Evolutionary conservation across 78 protist genomes (phyloP).

Genomic region (Isochrysis galbana): DNA sequence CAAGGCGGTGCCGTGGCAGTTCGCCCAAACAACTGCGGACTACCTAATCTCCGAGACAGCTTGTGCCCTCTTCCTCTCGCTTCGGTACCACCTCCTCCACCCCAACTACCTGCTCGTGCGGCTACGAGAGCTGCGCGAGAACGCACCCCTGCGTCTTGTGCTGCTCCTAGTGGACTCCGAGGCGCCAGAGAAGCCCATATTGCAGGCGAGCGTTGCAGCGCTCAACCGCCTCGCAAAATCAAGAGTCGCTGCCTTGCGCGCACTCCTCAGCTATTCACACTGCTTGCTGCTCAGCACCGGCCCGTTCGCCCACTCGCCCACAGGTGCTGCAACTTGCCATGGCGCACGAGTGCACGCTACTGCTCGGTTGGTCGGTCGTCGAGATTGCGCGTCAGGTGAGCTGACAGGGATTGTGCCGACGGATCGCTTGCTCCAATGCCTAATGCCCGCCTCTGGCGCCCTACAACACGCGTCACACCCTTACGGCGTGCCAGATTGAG

Average conservation of each 20-base stretch:
- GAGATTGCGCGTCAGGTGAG: constrained; percentile 56
- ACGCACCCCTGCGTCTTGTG: background rate
- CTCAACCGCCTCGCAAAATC: too few species aligned
- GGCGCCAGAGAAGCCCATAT: background rate
- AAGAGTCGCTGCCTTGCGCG: too few species aligned
- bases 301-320: too few species aligned
- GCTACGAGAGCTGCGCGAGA: background rate
- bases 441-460: too few species aligned
- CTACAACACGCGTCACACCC: too few species aligned
- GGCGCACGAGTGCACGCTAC: background rate
- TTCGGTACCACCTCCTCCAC: constrained; percentile 40
- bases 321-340: background rate
- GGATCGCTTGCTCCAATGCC: too few species aligned
- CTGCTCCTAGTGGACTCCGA: constrained; percentile 8
- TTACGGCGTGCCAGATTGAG: too few species aligned
- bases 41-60: background rate
- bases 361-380: background rate
- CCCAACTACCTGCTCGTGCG: constrained; percentile 19
- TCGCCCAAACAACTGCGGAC: background rate
- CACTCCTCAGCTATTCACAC: too few species aligned
- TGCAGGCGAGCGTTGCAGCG: too few species aligned
- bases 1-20: background rate
- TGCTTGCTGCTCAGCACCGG: too few species aligned
- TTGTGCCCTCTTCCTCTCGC: constrained; percentile 20
- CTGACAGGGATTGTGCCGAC: too few species aligned